Evolutionary conservation across 495 filamentous ascomycete species (phyloP), one percentile per base, ranked within the genome.

Genomic region (Staphylotrichum longicolle): DNA sequence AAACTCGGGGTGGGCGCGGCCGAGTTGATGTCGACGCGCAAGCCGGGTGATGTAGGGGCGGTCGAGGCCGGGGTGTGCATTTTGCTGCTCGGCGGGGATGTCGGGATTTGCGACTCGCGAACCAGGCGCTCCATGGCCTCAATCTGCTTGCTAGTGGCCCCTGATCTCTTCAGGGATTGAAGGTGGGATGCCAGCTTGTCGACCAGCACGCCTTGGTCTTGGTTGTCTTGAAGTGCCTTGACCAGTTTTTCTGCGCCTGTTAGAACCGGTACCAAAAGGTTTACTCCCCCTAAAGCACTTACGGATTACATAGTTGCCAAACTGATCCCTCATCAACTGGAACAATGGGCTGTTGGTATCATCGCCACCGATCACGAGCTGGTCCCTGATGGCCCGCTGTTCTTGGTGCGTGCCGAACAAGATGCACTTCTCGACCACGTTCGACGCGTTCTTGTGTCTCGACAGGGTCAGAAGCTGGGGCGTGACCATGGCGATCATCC

Each of bases 221-320:
- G 71, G 10, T 27, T 27, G 20, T 82, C 80, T 9, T 58, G 47
- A 3, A 96, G 78, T 55, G 87, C 82, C 7, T 82, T 85, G 51
- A 95, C 80, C 32, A 70, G 64, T 69, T 68, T 58, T 62, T 69
- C 70, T 72, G 32, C 7, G 33, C 6, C 42, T 20, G 73, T 84
- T 69, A 85, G 78, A 6, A 35, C 14, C 5, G 27, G 14, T 5
- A 6, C 11, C 1, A 10, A n/a, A 11, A 12, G 1, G 20, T 10
- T 12, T 39, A 33, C 20, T 27, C 20, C 20, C 0, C 40, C 1
- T 5, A 3, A 54, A 35, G 40, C 20, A 86, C 93, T 83, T 86
- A 96, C 91, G 94, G 61, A 98, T 88, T 14, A 98, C 94, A 70
- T 98, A 98, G 72, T 98, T 98, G 46, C 91, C 95, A 73, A 87